phyloP scores from a whole-genome alignment of 352 stramenopile genomes.

The Blastocystis sp. region DNA sequence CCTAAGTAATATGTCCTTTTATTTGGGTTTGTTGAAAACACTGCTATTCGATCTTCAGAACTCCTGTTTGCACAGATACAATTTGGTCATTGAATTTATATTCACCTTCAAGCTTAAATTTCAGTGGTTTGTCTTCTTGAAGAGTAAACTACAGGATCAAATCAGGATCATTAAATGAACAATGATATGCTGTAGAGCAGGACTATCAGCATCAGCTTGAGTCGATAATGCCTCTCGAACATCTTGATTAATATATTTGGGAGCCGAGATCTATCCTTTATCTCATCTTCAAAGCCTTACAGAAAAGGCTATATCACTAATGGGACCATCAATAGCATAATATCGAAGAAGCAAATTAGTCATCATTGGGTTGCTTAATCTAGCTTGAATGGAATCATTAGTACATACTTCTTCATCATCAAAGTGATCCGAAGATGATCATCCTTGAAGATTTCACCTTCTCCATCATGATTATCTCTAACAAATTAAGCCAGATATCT shows the following conservation, averaged over 20 bases:
- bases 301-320: background rate
- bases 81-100: conserved; percentile 8
- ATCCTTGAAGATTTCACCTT: conserved; percentile 2
- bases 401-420: background rate
- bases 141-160: background rate
- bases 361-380: background rate
- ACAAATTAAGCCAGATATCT: too few relatives aligned
- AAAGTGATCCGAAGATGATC: background rate
- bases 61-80: conserved; percentile 13
- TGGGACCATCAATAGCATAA: background rate
- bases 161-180: background rate
- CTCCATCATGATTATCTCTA: background rate
- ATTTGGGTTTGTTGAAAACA: conserved; percentile 4
- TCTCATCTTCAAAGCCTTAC: background rate
- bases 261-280: conserved; percentile 6
- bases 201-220: background rate
- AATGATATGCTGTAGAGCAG: background rate
- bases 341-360: background rate
- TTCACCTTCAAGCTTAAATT: conserved; percentile 3
- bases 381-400: background rate
- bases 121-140: conserved; percentile 18
- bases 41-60: background rate
- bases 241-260: conserved; percentile 1
- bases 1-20: background rate
- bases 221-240: background rate